Evolutionary conservation across 495 filamentous ascomycete genomes (phyloP).

Genomic region (Saxophila tyrrhenica): DNA sequence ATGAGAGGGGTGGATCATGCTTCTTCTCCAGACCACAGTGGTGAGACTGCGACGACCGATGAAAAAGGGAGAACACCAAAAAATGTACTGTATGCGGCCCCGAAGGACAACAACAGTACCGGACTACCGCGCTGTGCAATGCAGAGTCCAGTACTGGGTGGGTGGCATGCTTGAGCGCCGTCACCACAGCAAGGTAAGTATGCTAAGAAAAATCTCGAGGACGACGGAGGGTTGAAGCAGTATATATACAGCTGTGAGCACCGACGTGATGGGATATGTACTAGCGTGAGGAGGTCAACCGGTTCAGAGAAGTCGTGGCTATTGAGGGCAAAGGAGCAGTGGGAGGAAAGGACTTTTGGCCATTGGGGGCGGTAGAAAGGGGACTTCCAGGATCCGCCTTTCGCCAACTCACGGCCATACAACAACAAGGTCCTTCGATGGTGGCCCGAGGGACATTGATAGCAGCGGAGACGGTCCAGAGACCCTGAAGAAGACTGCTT

Average conservation of each 20-base stretch:
- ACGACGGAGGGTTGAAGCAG: too few species aligned
- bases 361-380: background rate
- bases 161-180: conserved; percentile 12
- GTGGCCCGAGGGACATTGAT: too few species aligned
- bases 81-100: conserved; percentile 7
- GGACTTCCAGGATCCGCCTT: background rate
- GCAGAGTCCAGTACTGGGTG: conserved; percentile 3
- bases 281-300: too few species aligned
- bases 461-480: too few species aligned
- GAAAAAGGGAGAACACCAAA: conserved; percentile 5
- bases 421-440: too few species aligned
- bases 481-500: too few species aligned
- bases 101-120: conserved; percentile 8
- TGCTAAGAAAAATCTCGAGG: too few species aligned
- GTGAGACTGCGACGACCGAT: background rate
- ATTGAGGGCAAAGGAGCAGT: too few species aligned
- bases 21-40: background rate
- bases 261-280: too few species aligned
- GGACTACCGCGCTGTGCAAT: conserved; percentile 15
- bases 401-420: too few species aligned
- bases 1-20: background rate
- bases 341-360: background rate
- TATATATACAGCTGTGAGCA: too few species aligned
- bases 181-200: conserved; percentile 12
- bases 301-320: too few species aligned